These are phyloP conservation scores for Graphilbum fragrans DNA, from an alignment of 2,329 filamentous ascomycete species.

Conservation along the genomic window DNA sequence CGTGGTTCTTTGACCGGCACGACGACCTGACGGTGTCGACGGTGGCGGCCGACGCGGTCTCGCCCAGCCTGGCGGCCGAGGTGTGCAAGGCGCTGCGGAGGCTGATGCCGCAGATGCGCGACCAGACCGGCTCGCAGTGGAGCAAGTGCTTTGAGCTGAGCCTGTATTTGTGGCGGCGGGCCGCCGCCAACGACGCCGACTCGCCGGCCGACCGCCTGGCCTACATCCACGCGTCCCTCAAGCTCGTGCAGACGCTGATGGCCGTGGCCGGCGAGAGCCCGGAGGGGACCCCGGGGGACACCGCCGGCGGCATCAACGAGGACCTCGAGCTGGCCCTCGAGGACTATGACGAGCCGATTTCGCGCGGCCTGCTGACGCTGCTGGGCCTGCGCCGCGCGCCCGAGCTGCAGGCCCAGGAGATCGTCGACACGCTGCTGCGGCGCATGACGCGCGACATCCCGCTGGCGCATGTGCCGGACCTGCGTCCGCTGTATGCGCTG, in stretches of 20 bases:
- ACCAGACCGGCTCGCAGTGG: slow-evolving; percentile 95
- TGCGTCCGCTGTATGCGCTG: slow-evolving; percentile 60
- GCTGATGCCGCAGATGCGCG: slow-evolving; percentile 61
- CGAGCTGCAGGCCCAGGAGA: slow-evolving; percentile 52
- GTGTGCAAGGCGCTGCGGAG: slow-evolving; percentile 43
- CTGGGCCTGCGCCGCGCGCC: slow-evolving; percentile 25
- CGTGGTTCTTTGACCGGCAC: slow-evolving; percentile 50
- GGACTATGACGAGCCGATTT: slow-evolving; percentile 42
- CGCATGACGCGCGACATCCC: slow-evolving; percentile 56
- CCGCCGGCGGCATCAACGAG: no score
- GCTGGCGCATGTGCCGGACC: slow-evolving; percentile 46
- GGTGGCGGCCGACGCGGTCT: slow-evolving; percentile 14
- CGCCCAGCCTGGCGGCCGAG: slow-evolving; percentile 34
- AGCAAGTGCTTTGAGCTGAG: slow-evolving; percentile 49
- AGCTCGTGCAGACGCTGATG: slow-evolving; percentile 53
- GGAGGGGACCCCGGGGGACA: no score
- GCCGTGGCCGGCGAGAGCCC: slow-evolving; percentile 54
- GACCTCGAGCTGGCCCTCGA: slow-evolving; percentile 68
- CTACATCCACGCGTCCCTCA: slow-evolving; percentile 59
- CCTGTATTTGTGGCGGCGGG: slow-evolving; percentile 41
- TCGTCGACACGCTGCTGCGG: slow-evolving; percentile 64
- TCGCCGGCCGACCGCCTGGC: slow-evolving; percentile 46
- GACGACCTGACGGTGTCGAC: slow-evolving; percentile 21
- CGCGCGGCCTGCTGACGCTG: slow-evolving; percentile 46
- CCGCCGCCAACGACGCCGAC: slow-evolving; percentile 27